Evolutionary conservation across 768 basidiomycete species (phyloP).

Genomic region (Tylopilus vinaceipallidus): DNA sequence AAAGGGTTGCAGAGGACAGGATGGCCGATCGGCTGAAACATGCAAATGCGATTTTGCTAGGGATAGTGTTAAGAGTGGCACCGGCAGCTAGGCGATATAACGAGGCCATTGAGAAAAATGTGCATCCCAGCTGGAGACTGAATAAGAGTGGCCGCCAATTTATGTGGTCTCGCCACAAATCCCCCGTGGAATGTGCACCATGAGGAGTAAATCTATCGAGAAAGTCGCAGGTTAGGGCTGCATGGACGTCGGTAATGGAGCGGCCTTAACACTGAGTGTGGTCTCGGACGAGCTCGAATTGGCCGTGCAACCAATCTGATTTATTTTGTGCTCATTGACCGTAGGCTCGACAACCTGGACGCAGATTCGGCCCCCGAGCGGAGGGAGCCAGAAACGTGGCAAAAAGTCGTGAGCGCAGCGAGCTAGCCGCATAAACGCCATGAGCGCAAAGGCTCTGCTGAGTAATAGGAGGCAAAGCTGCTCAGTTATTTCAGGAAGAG

Average conservation of each 20-base stretch:
- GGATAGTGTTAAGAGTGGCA: conserved; percentile 4
- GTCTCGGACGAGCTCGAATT: neutral
- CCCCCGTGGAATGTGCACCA: neutral
- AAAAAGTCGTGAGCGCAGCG: neutral
- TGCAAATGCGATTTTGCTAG: conserved; percentile 10
- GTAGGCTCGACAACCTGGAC: neutral
- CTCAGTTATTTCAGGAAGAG: neutral
- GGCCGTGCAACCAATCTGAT: neutral
- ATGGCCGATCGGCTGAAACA: conserved; percentile 16
- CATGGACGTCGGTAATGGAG: conserved; percentile 18
- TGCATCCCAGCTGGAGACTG: neutral
- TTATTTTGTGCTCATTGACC: neutral
- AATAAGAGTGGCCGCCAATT: conserved; percentile 3
- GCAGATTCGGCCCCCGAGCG: neutral
- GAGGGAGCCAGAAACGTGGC: conserved; percentile 2
- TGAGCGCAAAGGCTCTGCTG: neutral
- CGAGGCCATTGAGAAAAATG: conserved; percentile 13
- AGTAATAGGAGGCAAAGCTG: neutral
- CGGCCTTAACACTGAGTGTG: conserved; percentile 18
- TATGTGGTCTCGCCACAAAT: conserved; percentile 14
- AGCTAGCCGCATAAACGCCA: conserved; percentile 28
- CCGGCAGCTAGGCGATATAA: conserved; percentile 7
- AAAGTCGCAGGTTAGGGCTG: conserved; percentile 3
- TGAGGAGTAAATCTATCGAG: neutral
- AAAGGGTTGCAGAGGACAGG: conserved; percentile 6